A percentile compares a stretch with the other conserved stretches of the same genome.
Conservation (phyloP, 2,329 filamentous ascomycete species). For the Xylaria sp. region DNA sequence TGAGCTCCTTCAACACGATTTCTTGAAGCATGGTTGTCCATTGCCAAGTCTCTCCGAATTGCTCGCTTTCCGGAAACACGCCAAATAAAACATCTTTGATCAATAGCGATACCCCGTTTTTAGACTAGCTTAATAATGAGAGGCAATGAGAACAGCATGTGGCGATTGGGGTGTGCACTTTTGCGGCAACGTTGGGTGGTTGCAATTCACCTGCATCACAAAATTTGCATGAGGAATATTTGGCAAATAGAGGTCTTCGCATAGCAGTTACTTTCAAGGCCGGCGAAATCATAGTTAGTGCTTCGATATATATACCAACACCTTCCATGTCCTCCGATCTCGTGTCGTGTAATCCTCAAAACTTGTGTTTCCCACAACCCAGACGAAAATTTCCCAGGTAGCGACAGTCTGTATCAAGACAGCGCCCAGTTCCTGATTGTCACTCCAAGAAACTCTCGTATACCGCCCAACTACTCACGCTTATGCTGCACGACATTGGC, state of each 20-base stretch:
- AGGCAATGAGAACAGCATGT: slow-evolving; percentile 9
- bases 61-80: slow-evolving; percentile 81
- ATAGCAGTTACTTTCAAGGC: slow-evolving; percentile 23
- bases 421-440: no score
- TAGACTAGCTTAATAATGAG: slow-evolving; percentile 33
- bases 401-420: no score
- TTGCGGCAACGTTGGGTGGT: slow-evolving; percentile 27
- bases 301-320: slow-evolving; percentile 28
- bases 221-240: slow-evolving; percentile 36
- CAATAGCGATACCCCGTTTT: slow-evolving; percentile 38
- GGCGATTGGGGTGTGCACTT: slow-evolving; percentile 29
- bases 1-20: slow-evolving; percentile 90
- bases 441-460: no score
- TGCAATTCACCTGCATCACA: slow-evolving; percentile 28
- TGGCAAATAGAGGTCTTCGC: slow-evolving; percentile 23
- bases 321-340: not conserved
- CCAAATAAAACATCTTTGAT: slow-evolving; percentile 54
- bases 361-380: no score
- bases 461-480: no score
- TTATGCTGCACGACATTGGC: no score
- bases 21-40: slow-evolving; percentile 89
- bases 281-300: slow-evolving; percentile 18
- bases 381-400: no score
- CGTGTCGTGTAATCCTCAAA: not conserved
- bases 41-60: slow-evolving; percentile 83